phyloP scores from a whole-genome alignment of 2,329 filamentous ascomycete species.

The Helminthosporium solani region DNA sequence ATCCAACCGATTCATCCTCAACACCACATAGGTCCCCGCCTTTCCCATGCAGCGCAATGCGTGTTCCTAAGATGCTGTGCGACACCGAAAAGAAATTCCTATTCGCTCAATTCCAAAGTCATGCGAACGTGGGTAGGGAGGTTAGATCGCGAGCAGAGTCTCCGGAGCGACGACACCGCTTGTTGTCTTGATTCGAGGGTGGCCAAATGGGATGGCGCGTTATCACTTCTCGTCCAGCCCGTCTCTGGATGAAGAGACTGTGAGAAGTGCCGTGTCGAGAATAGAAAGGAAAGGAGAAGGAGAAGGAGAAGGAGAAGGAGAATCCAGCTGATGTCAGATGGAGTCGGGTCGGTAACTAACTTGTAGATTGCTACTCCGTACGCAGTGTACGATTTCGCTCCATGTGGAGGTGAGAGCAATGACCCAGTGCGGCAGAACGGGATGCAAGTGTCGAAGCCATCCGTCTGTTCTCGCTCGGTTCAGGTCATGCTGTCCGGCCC shows the following conservation, averaged over 20 bases:
- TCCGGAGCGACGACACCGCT: slow-evolving; percentile 11
- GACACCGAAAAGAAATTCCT: slow-evolving; percentile 14
- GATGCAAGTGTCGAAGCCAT: slow-evolving; percentile 21
- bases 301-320: no score
- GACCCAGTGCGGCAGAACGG: slow-evolving; percentile 5
- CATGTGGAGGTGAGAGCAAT: slow-evolving; percentile 2
- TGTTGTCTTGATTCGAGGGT: slow-evolving; percentile 28
- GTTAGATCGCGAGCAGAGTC: slow-evolving; percentile 10
- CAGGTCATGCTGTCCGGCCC: slow-evolving; percentile 17
- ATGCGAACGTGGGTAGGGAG: slow-evolving; percentile 37
- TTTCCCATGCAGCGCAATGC: slow-evolving; percentile 33
- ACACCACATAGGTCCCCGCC: slow-evolving; percentile 26
- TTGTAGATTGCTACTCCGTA: background rate
- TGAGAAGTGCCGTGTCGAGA: slow-evolving; percentile 8
- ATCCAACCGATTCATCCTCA: slow-evolving; percentile 17
- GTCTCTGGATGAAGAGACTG: slow-evolving; percentile 4
- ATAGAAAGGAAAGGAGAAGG: no score
- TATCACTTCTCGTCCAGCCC: slow-evolving; percentile 12
- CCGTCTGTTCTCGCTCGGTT: slow-evolving; percentile 35
- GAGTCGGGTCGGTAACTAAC: slow-evolving; percentile 2
- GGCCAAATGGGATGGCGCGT: slow-evolving; percentile 27
- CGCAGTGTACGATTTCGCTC: slow-evolving; percentile 12
- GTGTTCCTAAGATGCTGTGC: slow-evolving; percentile 20
- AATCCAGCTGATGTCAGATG: slow-evolving; percentile 18
- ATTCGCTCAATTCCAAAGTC: slow-evolving; percentile 33